Percentiles rank a stretch among this genome's conserved stretches.
Evolutionary conservation across 1,284 basidiomycete species (phyloP).

Genomic region (Ceraceosorus guamensis): DNA sequence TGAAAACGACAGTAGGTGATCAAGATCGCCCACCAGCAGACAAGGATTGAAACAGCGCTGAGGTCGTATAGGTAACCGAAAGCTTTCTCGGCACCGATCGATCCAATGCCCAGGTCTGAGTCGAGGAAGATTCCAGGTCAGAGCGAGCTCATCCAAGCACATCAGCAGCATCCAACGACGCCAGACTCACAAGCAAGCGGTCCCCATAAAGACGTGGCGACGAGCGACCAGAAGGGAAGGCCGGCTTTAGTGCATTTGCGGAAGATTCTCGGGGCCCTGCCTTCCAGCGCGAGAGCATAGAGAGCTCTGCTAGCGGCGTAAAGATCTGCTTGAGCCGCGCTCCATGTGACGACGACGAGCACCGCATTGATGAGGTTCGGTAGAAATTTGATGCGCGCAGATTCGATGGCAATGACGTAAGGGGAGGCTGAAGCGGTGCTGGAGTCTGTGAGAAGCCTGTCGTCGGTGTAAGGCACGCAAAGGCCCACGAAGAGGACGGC

Average conservation of each 20-base stretch:
- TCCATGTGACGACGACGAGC: constrained; percentile 71
- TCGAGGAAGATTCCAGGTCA: no score
- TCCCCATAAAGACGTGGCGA: constrained; percentile 62
- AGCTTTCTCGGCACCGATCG: constrained; percentile 54
- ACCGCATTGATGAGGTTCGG: constrained; percentile 63
- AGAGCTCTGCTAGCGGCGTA: constrained; percentile 68
- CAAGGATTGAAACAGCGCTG: constrained; percentile 59
- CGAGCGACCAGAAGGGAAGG: constrained; percentile 66
- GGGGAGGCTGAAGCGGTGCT: constrained; percentile 23
- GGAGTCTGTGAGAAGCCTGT: constrained; percentile 11
- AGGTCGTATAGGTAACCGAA: constrained; percentile 57
- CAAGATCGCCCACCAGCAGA: constrained; percentile 78
- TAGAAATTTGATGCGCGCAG: constrained; percentile 50
- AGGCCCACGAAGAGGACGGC: constrained; percentile 51
- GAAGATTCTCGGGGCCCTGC: constrained; percentile 70
- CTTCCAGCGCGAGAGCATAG: constrained; percentile 66
- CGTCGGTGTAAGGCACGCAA: constrained; percentile 31
- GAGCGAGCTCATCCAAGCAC: no score
- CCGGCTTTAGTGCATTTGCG: constrained; percentile 62
- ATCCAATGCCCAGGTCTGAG: constrained; percentile 56
- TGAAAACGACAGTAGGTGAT: constrained; percentile 68
- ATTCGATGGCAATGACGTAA: constrained; percentile 50
- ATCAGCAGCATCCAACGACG: no score
- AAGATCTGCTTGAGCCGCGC: constrained; percentile 72
- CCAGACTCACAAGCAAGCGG: constrained; percentile 63